These are phyloP conservation scores for Dioscorea alata DNA, from an alignment of 106 monocot genomes.

Conservation along the genomic window DNA sequence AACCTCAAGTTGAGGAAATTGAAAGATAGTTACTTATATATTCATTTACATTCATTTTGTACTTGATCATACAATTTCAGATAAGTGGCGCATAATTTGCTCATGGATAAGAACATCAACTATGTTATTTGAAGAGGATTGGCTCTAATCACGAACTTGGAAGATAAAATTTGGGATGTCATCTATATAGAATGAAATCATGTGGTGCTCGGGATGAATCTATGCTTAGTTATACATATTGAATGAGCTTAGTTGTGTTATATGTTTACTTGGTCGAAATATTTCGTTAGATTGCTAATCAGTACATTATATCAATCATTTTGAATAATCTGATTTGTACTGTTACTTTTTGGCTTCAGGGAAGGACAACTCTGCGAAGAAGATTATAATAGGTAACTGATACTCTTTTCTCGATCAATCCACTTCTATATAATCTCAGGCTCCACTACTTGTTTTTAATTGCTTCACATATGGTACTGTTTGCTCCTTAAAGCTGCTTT, in stretches of 20 bases:
- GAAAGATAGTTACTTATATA: too few species aligned
- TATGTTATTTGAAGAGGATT: background rate
- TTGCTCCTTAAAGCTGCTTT: background rate
- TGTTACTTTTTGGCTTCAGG: background rate
- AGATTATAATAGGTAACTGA: background rate
- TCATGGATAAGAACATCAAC: background rate
- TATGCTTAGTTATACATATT: background rate
- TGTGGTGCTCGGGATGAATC: too few species aligned
- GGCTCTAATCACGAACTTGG: too few species aligned
- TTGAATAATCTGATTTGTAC: background rate
- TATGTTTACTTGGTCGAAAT: background rate
- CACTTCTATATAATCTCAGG: background rate
- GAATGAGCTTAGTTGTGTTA: too few species aligned
- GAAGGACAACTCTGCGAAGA: background rate
- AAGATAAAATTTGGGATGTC: too few species aligned
- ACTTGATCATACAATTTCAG: too few species aligned
- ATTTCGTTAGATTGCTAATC: background rate
- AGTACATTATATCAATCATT: background rate
- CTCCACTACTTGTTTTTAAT: background rate
- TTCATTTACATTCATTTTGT: too few species aligned
- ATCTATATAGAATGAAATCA: too few species aligned
- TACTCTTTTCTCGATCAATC: background rate
- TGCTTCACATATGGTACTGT: background rate
- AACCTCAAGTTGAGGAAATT: too few species aligned
- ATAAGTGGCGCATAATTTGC: background rate